These are phyloP conservation scores for Dissophora globulifera DNA, from an alignment of 192 early-diverging fungal species.

Conservation along the genomic window DNA sequence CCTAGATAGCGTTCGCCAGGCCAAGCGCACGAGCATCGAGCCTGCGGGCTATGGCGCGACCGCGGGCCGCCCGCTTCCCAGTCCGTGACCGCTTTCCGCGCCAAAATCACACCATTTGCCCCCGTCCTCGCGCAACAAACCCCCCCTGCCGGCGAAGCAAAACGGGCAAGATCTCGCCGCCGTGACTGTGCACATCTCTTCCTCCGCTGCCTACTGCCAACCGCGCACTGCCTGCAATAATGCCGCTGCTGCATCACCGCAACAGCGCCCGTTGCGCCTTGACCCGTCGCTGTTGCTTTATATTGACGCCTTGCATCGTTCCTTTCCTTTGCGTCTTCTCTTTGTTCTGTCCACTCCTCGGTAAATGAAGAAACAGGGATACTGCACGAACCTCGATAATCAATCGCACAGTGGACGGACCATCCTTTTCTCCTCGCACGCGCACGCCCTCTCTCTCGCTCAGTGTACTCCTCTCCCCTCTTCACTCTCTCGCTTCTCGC, in stretches of 20 bases:
- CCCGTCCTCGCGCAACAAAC: no score
- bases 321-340: background rate
- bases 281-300: no score
- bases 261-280: no score
- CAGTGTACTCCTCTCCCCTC: background rate
- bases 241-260: no score
- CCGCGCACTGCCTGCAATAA: no score
- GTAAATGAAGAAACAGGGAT: conserved; percentile 19
- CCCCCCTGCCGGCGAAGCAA: no score
- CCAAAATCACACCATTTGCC: conserved; percentile 52
- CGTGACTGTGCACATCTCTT: no score
- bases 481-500: background rate
- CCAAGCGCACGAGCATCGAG: conserved; percentile 1
- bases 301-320: background rate
- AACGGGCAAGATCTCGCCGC: no score
- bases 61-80: background rate
- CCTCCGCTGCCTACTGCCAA: no score
- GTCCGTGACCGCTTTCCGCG: conserved; percentile 1
- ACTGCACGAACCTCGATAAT: background rate
- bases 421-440: conserved; percentile 23
- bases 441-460: background rate
- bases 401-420: conserved; percentile 6
- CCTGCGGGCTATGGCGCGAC: conserved; percentile 16
- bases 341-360: no score
- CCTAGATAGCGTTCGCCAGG: no score